phyloP scores from a whole-genome alignment of 495 filamentous ascomycete genomes.

The Parachaetomium inaequale region DNA sequence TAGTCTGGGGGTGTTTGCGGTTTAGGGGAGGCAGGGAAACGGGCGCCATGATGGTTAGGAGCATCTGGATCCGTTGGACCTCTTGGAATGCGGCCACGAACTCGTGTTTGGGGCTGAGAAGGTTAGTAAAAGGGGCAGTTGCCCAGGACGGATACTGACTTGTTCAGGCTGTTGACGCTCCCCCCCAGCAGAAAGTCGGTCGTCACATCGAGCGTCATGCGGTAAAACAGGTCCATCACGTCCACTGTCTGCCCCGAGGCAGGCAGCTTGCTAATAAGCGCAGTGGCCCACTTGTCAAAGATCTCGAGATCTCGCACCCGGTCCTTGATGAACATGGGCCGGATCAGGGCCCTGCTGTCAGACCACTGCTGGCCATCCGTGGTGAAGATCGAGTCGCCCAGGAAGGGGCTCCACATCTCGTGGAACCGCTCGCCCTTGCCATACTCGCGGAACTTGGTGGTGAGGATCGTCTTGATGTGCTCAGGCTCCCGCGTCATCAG shows the following conservation, averaged over 20 bases:
- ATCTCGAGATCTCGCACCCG: slow-evolving; percentile 44
- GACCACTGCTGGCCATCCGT: slow-evolving; percentile 56
- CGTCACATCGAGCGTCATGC: slow-evolving; percentile 55
- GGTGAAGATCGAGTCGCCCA: slow-evolving; percentile 58
- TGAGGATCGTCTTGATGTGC: slow-evolving; percentile 56
- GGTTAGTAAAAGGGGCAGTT: neutral
- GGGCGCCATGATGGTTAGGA: slow-evolving; percentile 40
- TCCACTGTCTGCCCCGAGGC: slow-evolving; percentile 43
- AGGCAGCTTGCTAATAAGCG: slow-evolving; percentile 41
- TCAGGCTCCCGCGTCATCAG: slow-evolving; percentile 53
- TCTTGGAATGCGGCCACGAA: slow-evolving; percentile 53
- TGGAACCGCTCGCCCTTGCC: slow-evolving; percentile 53
- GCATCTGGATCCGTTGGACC: slow-evolving; percentile 50
- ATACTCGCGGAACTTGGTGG: slow-evolving; percentile 54
- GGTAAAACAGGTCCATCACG: slow-evolving; percentile 52
- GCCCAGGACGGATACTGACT: slow-evolving; percentile 25
- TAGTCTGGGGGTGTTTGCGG: neutral
- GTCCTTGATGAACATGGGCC: slow-evolving; percentile 57
- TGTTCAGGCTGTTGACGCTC: slow-evolving; percentile 50
- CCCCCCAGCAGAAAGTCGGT: slow-evolving; percentile 58
- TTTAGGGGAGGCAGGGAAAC: slow-evolving; percentile 5
- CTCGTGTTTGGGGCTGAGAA: slow-evolving; percentile 39
- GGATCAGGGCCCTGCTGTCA: slow-evolving; percentile 49
- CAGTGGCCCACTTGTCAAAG: slow-evolving; percentile 48
- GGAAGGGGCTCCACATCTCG: slow-evolving; percentile 50